These are phyloP conservation scores for Thielaviopsis ethacetica DNA, from an alignment of 2,329 filamentous ascomycete species.

Conservation along the genomic window DNA sequence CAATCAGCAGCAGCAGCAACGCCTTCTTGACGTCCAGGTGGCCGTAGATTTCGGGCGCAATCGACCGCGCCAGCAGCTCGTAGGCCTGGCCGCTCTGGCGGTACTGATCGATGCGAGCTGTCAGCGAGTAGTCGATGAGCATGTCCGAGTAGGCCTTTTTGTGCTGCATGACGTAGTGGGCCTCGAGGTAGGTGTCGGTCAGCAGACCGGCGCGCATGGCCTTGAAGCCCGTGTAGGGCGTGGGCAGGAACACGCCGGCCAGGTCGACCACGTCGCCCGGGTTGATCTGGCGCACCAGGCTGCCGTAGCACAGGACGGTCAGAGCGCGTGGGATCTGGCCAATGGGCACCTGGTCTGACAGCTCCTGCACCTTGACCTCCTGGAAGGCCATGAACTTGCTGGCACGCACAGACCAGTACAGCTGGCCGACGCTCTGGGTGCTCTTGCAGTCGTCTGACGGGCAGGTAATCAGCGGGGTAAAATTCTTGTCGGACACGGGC, in stretches of 20 bases:
- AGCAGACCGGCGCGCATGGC: conserved; percentile 91
- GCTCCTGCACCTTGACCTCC: conserved; percentile 95
- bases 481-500: conserved; percentile 80
- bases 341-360: conserved; percentile 97
- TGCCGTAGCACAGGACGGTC: conserved; percentile 79
- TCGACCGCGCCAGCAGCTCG: conserved; percentile 87
- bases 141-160: conserved; percentile 97
- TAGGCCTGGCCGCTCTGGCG: conserved; percentile 81
- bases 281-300: conserved; percentile 69
- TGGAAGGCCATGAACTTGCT: conserved; percentile 97
- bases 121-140: conserved; percentile 61
- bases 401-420: conserved; percentile 86
- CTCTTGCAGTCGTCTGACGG: conserved; percentile 76
- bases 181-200: conserved; percentile 93
- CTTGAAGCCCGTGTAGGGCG: conserved; percentile 96
- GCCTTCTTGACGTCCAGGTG: conserved; percentile 98
- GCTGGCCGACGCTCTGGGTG: conserved; percentile 84
- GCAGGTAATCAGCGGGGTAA: conserved; percentile 71
- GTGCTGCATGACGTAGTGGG: conserved; percentile 84
- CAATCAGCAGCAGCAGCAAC: conserved; percentile 83
- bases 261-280: conserved; percentile 91
- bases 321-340: conserved; percentile 89
- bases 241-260: conserved; percentile 89
- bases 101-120: conserved; percentile 73
- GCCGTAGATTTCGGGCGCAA: conserved; percentile 92